These are phyloP conservation scores for Xylariaceae sp. DNA, from an alignment of 2,329 filamentous ascomycete genomes.

Conservation along the genomic window DNA sequence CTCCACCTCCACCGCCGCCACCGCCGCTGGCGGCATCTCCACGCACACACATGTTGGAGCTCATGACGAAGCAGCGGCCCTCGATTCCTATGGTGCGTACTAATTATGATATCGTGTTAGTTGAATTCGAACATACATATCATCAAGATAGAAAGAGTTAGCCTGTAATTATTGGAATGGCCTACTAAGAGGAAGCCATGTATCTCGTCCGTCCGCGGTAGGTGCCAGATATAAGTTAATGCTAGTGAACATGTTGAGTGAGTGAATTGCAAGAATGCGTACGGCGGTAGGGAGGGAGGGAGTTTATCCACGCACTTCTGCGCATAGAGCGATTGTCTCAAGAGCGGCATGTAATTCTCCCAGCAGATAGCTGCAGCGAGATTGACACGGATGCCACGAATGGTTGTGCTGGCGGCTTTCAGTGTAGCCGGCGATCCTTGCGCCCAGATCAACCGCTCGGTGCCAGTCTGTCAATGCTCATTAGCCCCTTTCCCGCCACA, in stretches of 20 bases:
- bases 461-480: constrained; percentile 26
- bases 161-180: constrained; percentile 42
- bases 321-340: constrained; percentile 75
- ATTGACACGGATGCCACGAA: constrained; percentile 73
- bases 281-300: not conserved
- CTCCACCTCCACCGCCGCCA: too few relatives aligned
- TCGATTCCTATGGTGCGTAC: constrained; percentile 76
- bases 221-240: constrained; percentile 88
- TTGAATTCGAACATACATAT: not conserved
- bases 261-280: not conserved
- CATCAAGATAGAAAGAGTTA: not conserved
- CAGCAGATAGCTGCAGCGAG: constrained; percentile 88
- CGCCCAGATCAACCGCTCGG: constrained; percentile 81
- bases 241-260: constrained; percentile 9
- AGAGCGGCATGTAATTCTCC: constrained; percentile 93
- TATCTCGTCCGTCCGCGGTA: constrained; percentile 77
- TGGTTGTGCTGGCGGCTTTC: constrained; percentile 69
- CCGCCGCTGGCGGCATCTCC: constrained; percentile 23
- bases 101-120: not conserved
- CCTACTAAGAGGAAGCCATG: constrained; percentile 55
- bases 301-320: constrained; percentile 52
- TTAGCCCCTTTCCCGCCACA: constrained; percentile 3
- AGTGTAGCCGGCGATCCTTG: constrained; percentile 76
- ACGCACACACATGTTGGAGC: constrained; percentile 74
- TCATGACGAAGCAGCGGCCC: constrained; percentile 78